Conservation (phyloP, 352 stramenopile species). For the Pythium sukuiense region DNA sequence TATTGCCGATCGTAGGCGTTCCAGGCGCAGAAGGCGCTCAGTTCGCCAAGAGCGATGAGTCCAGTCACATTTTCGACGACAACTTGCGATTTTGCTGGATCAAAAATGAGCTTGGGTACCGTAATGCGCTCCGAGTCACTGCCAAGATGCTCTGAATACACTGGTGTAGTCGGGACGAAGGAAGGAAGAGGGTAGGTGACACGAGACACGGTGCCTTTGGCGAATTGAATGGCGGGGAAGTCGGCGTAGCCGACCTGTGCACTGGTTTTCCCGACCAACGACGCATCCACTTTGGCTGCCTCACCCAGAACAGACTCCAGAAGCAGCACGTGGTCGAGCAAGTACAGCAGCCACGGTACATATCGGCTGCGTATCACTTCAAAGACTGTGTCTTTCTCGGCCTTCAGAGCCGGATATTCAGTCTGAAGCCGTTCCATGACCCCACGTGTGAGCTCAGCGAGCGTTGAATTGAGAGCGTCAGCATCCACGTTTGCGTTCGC, state of each 20-base stretch:
- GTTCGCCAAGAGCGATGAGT: slow-evolving; percentile 39
- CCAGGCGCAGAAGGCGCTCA: slow-evolving; percentile 43
- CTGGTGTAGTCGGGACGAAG: slow-evolving; percentile 5
- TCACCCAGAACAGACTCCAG: slow-evolving; percentile 36
- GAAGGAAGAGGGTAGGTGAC: slow-evolving; percentile 30
- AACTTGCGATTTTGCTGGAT: slow-evolving; percentile 7
- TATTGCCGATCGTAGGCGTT: slow-evolving; percentile 20
- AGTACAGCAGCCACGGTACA: slow-evolving; percentile 40
- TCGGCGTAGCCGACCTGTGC: slow-evolving; percentile 3
- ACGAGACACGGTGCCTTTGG: slow-evolving; percentile 37
- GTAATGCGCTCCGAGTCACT: slow-evolving; percentile 43
- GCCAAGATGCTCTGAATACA: slow-evolving; percentile 33
- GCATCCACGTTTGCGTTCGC: neutral
- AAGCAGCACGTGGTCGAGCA: slow-evolving; percentile 42
- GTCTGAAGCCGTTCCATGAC: neutral
- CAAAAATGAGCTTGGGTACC: slow-evolving; percentile 31
- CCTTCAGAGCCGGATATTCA: neutral
- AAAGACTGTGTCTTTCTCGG: neutral
- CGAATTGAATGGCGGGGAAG: slow-evolving; percentile 47
- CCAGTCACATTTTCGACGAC: slow-evolving; percentile 21
- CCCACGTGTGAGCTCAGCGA: neutral
- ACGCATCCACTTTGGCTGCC: slow-evolving; percentile 18
- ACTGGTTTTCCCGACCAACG: neutral
- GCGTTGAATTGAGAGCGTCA: neutral
- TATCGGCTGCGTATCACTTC: slow-evolving; percentile 34